These are phyloP conservation scores for Rhipidocladum racemiflorum DNA, from an alignment of 176 grass and related monocot species.

Conservation along the genomic window DNA sequence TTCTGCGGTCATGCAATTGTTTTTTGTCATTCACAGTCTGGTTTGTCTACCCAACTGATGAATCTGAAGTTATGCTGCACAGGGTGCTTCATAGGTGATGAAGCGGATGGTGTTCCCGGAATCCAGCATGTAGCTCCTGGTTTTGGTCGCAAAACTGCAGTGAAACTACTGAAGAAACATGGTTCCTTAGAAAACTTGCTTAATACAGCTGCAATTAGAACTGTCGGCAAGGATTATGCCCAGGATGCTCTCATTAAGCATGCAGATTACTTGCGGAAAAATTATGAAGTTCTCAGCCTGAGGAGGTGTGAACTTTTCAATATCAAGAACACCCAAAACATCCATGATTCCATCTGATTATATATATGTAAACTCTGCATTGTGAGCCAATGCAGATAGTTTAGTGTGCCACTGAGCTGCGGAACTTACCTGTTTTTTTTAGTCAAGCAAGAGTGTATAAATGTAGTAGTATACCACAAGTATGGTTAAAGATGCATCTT, in stretches of 20 bases:
- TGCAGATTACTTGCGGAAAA: constrained; percentile 85
- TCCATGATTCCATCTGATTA: neutral
- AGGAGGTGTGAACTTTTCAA: constrained; percentile 45
- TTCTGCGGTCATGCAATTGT: neutral
- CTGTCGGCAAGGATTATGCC: constrained; percentile 82
- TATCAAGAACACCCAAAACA: neutral
- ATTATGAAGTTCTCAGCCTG: constrained; percentile 83
- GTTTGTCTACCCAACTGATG: constrained; percentile 6
- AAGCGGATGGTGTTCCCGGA: constrained; percentile 89
- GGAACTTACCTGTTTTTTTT: neutral
- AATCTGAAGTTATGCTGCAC: neutral
- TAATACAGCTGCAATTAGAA: constrained; percentile 62
- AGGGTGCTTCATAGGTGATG: constrained; percentile 95
- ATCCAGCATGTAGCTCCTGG: constrained; percentile 78
- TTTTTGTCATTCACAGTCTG: neutral
- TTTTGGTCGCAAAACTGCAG: constrained; percentile 85
- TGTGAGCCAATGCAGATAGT: neutral
- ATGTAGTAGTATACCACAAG: neutral
- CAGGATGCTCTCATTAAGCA: constrained; percentile 81
- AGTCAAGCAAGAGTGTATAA: neutral
- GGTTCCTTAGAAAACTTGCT: constrained; percentile 88
- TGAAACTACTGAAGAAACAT: constrained; percentile 86
- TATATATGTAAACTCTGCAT: neutral
- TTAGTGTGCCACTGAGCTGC: neutral
- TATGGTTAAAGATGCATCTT: neutral